Evolutionary conservation across 176 grass and related monocot species (phyloP).

Genomic region (Otatea glauca): DNA sequence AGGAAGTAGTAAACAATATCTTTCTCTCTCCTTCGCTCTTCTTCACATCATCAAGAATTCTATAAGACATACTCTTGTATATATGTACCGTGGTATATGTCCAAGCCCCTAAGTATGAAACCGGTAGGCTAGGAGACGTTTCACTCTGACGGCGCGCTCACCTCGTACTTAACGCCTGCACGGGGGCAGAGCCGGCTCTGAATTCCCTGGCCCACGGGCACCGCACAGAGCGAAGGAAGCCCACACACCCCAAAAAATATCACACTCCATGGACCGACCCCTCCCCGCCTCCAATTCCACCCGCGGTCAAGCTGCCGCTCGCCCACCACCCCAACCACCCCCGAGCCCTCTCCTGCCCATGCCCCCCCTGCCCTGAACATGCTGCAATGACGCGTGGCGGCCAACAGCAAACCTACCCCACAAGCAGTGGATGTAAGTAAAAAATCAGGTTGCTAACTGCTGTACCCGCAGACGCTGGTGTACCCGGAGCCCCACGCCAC

Average conservation of each 20-base stretch:
- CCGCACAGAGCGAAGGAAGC: neutral
- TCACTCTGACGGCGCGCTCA: neutral
- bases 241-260: conserved; percentile 34
- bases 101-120: too few relatives aligned
- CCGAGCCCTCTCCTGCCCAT: too few relatives aligned
- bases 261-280: conserved; percentile 3
- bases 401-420: rapidly evolving
- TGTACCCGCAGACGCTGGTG: neutral
- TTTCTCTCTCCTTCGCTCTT: too few relatives aligned
- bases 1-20: too few relatives aligned
- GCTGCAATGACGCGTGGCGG: neutral
- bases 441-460: rapidly evolving
- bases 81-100: too few relatives aligned
- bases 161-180: conserved; percentile 44
- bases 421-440: neutral
- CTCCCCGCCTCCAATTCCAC: neutral
- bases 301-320: conserved; percentile 14
- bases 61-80: too few relatives aligned
- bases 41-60: too few relatives aligned
- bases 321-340: neutral
- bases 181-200: neutral
- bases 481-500: neutral
- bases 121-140: too few relatives aligned
- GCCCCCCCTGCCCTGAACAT: rapidly evolving
- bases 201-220: neutral